A percentile compares a stretch with the other conserved stretches of the same genome.
phyloP scores from a whole-genome alignment of 768 basidiomycete species.

The Naematelia aurantialba region DNA sequence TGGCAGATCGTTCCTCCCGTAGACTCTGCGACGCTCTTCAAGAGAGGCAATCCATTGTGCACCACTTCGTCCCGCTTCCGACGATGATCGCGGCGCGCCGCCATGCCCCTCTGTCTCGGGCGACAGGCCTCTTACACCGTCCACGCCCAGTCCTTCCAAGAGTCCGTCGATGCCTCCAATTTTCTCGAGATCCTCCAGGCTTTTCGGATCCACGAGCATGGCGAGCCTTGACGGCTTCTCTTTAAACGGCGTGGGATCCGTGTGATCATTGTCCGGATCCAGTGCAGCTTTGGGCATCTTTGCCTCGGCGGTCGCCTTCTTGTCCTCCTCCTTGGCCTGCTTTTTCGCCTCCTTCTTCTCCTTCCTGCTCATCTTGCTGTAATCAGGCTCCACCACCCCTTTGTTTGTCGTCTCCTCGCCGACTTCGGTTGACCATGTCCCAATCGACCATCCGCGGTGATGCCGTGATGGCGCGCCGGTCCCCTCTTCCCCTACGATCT shows the following conservation, averaged over 20 bases:
- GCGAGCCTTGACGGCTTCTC: slow-evolving; percentile 74
- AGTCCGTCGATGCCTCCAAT: slow-evolving; percentile 71
- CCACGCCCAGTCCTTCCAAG: slow-evolving; percentile 69
- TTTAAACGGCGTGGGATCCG: slow-evolving; percentile 67
- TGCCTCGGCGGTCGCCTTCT: slow-evolving; percentile 5
- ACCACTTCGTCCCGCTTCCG: slow-evolving; percentile 14
- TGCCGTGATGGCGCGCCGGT: neutral
- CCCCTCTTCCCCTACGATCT: slow-evolving; percentile 22
- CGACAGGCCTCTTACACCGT: slow-evolving; percentile 52
- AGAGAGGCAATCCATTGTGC: slow-evolving; percentile 55
- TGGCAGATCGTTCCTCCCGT: slow-evolving; percentile 73
- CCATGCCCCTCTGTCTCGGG: slow-evolving; percentile 19
- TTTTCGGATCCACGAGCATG: slow-evolving; percentile 85
- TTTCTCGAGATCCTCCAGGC: slow-evolving; percentile 59
- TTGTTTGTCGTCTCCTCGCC: neutral
- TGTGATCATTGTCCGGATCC: slow-evolving; percentile 49
- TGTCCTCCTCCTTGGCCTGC: slow-evolving; percentile 12
- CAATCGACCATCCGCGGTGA: slow-evolving; percentile 28
- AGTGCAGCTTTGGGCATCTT: slow-evolving; percentile 16
- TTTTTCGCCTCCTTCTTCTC: slow-evolving; percentile 19
- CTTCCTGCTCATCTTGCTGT: slow-evolving; percentile 3
- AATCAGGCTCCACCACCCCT: neutral
- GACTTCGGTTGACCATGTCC: slow-evolving; percentile 33
- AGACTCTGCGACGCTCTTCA: slow-evolving; percentile 64
- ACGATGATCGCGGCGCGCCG: slow-evolving; percentile 2